These are phyloP conservation scores for Phalaenopsis aphrodite DNA, from an alignment of 106 monocot genomes.

Conservation along the genomic window DNA sequence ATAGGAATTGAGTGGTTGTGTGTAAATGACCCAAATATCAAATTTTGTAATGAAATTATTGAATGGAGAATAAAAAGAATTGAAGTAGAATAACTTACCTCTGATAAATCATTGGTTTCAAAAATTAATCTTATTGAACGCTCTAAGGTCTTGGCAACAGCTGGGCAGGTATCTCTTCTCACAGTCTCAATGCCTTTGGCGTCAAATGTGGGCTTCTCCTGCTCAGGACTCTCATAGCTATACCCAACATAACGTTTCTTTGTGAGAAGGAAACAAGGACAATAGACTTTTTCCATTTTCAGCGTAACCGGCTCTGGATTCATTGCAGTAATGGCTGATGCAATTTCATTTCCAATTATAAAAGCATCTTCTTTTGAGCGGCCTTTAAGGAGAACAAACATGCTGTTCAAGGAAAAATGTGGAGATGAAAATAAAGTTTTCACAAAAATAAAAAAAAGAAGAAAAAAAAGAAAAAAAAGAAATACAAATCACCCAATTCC, in stretches of 20 bases:
- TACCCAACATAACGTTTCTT: constrained; percentile 99
- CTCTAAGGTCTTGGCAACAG: constrained; percentile 86
- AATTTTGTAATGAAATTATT: neutral
- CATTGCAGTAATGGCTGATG: constrained; percentile 70
- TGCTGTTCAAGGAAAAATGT: constrained; percentile 36
- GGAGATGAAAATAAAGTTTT: neutral
- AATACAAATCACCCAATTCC: too few relatives aligned
- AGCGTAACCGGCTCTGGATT: constrained; percentile 87
- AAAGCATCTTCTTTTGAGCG: constrained; percentile 72
- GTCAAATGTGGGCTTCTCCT: constrained; percentile 71
- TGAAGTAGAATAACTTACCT: constrained; percentile 30
- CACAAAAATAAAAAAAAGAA: neutral
- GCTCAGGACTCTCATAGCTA: constrained; percentile 72
- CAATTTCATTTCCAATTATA: constrained; percentile 90
- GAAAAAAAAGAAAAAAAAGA: too few relatives aligned
- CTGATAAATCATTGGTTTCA: constrained; percentile 52
- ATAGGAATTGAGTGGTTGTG: too few relatives aligned
- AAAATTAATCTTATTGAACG: constrained; percentile 72
- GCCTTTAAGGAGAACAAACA: constrained; percentile 92
- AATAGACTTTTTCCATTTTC: constrained; percentile 91
- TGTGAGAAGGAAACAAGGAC: constrained; percentile 88
- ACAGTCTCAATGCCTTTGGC: constrained; percentile 97
- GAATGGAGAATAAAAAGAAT: neutral
- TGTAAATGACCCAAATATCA: too few relatives aligned
- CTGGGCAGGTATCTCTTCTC: constrained; percentile 88